Base-by-base conservation (phyloP, 1,284 basidiomycete species). In the Tilletia setariae region DNA sequence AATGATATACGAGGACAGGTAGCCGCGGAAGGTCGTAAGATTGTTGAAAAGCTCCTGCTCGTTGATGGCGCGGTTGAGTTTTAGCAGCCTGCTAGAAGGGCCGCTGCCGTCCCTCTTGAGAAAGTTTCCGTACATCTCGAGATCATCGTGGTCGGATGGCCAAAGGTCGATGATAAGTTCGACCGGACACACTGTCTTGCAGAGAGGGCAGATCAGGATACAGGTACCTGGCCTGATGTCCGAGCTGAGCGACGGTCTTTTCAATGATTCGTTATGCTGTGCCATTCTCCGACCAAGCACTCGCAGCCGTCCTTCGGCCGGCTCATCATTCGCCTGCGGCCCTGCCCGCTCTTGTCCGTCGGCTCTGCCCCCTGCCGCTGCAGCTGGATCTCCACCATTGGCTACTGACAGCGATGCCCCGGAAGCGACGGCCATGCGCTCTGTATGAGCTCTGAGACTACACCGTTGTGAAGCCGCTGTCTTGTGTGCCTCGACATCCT, bases 91-190 rank as follows among this genome's bases (percentile, higher is more conserved):
- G 7, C 30, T 32, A 30, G 30, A 61, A 15, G 56, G 56, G 28
- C 56, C 56, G 32, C 30, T 40, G 1, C 11, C 23, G 8, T 32
- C 30, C 3, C 56, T 25, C 32, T 61, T 61, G 56, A 35, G 2
- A 32, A 61, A 61, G 15, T 32, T 16, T 40, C 21, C n/a, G 28
- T 30, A 61, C 56, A 25, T 32, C 7, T 61, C 28, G 56, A 61
- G 56, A 61, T 61, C 56, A 30, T 61, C 56, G 30, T 61, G 30
- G 23, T 61, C 56, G 11, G 56, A 61, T n/a, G 56, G 56, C 56
- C 56, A 61, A 21, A 61, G 56, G 21, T 61, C 32, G 56, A 61
- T 25, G 30, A 61, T 61, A 16, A 19, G 7, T 7, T 61, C 23
- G 56, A 61, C 15, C 2, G 56, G 56, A 40, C 56, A 61, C 28